A percentile compares a stretch with the other conserved stretches of the same genome.
phyloP scores from a whole-genome alignment of 345 rosid species.

The Citrus maxima region DNA sequence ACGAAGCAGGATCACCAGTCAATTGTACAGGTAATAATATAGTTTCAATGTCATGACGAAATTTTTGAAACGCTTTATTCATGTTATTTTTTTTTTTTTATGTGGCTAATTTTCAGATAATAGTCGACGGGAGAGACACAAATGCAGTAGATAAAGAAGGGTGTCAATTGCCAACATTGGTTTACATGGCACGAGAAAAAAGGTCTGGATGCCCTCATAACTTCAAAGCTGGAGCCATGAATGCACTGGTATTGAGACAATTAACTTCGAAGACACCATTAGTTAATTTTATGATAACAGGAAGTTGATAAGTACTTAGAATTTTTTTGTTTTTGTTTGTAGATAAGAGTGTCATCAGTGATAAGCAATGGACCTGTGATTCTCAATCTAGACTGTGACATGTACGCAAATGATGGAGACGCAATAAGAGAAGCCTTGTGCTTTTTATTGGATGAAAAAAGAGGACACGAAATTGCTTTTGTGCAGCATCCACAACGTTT shows the following conservation, averaged over 20 bases:
- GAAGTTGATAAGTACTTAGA: too few species aligned
- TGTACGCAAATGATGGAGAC: too few species aligned
- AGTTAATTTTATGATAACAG: too few species aligned
- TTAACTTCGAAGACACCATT: too few species aligned
- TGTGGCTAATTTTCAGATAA: slow-evolving; percentile 10
- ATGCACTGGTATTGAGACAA: too few species aligned
- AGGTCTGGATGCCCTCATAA: slow-evolving; percentile 38
- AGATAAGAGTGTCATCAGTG: too few species aligned
- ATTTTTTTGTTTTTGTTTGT: neutral
- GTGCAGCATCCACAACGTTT: too few species aligned
- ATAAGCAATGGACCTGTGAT: too few species aligned
- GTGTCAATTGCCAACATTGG: slow-evolving; percentile 34
- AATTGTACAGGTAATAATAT: slow-evolving; percentile 23
- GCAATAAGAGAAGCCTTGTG: too few species aligned
- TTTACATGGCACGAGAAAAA: slow-evolving; percentile 47
- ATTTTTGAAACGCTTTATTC: neutral
- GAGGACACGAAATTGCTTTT: too few species aligned
- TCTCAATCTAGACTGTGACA: too few species aligned
- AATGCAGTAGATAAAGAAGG: slow-evolving; percentile 29
- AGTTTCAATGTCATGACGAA: neutral
- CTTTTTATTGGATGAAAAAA: too few species aligned
- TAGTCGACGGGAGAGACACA: slow-evolving; percentile 28
- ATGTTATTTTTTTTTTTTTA: neutral
- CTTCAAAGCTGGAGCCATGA: slow-evolving; percentile 37
- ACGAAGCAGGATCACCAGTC: slow-evolving; percentile 30